A percentile compares a stretch with the other conserved stretches of the same genome.
phyloP scores from a whole-genome alignment of 2,329 filamentous ascomycete species.

The Phaeoacremonium minimum region DNA sequence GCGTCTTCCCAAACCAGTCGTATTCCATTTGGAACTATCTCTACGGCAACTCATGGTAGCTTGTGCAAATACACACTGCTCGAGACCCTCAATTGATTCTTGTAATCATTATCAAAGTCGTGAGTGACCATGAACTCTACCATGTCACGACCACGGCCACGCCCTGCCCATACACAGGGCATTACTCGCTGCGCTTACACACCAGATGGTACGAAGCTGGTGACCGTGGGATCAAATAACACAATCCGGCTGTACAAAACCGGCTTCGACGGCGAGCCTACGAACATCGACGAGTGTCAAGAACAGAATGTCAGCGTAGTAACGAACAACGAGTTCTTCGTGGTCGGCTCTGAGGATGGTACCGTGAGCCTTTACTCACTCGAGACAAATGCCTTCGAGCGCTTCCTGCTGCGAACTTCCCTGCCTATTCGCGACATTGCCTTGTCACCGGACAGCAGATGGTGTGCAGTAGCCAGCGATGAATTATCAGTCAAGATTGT shows the following conservation, averaged over 20 bases:
- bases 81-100: not conserved
- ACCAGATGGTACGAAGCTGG: conserved; percentile 76
- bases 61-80: too few relatives aligned
- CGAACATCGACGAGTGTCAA: conserved; percentile 84
- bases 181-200: conserved; percentile 87
- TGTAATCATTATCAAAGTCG: too few relatives aligned
- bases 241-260: conserved; percentile 90
- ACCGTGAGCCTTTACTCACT: conserved; percentile 94
- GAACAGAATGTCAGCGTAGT: conserved; percentile 81
- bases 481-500: conserved; percentile 90
- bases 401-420: conserved; percentile 78
- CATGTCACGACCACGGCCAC: conserved; percentile 50
- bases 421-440: conserved; percentile 83
- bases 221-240: conserved; percentile 92
- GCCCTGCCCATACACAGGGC: conserved; percentile 78
- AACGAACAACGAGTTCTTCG: conserved; percentile 74
- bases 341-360: conserved; percentile 89
- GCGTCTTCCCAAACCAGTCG: too few relatives aligned
- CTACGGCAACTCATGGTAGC: too few relatives aligned
- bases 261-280: conserved; percentile 86
- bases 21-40: too few relatives aligned
- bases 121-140: conserved; percentile 31
- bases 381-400: conserved; percentile 67
- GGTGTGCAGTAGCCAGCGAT: conserved; percentile 95
- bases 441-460: conserved; percentile 74